A percentile compares a stretch with the other conserved stretches of the same genome.
phyloP scores from a whole-genome alignment of 805 yeast genomes.

The Yarrowia hollandica region DNA sequence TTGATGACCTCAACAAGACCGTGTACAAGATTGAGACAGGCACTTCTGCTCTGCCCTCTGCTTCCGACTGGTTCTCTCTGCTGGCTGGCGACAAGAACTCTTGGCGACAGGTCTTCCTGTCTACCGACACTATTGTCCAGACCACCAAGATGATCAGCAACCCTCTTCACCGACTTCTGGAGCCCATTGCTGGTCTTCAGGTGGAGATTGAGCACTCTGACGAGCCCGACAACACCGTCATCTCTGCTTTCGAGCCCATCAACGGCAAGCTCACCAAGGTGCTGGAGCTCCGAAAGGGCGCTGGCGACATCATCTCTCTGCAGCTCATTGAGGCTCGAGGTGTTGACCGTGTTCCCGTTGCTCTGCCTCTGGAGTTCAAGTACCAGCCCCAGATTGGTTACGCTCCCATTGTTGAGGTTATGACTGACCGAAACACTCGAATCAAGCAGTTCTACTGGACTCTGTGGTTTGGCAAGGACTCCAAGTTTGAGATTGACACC shows the following conservation, averaged over 20 bases:
- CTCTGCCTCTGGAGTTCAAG: slow-evolving; percentile 73
- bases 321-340: slow-evolving; percentile 86
- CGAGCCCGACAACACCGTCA: slow-evolving; percentile 54
- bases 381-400: slow-evolving; percentile 88
- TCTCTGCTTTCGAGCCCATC: slow-evolving; percentile 67
- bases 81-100: slow-evolving; percentile 75
- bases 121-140: slow-evolving; percentile 79
- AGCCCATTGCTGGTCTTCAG: slow-evolving; percentile 66
- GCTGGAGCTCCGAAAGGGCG: slow-evolving; percentile 56
- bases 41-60: slow-evolving; percentile 42
- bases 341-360: slow-evolving; percentile 69
- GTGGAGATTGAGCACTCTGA: slow-evolving; percentile 60
- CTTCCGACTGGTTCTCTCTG: slow-evolving; percentile 68
- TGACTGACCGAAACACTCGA: slow-evolving; percentile 87
- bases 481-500: slow-evolving; percentile 52
- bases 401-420: slow-evolving; percentile 88
- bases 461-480: slow-evolving; percentile 78
- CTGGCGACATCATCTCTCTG: slow-evolving; percentile 60
- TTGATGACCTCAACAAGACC: slow-evolving; percentile 30
- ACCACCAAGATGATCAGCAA: slow-evolving; percentile 75
- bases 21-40: slow-evolving; percentile 45
- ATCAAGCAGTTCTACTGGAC: slow-evolving; percentile 97
- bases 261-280: slow-evolving; percentile 61
- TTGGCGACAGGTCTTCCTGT: slow-evolving; percentile 91
- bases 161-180: slow-evolving; percentile 76